These are phyloP conservation scores for Atkinsonella texensis DNA, from an alignment of 2,329 filamentous ascomycete species.

Conservation along the genomic window DNA sequence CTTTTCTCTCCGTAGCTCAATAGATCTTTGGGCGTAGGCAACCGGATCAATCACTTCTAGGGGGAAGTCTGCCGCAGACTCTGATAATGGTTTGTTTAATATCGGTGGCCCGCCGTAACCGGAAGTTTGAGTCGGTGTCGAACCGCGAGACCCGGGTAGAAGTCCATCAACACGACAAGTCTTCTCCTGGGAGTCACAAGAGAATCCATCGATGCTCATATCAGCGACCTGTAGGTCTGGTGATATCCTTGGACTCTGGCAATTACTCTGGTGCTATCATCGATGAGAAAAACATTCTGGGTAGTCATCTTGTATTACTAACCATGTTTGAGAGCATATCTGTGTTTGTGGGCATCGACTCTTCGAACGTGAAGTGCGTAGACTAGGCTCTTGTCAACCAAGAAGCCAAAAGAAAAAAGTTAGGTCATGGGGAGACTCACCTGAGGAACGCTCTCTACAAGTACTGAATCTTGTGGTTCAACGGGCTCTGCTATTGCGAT, in stretches of 20 bases:
- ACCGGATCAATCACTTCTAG: conserved; percentile 2
- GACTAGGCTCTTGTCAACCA: not conserved
- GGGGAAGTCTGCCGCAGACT: not conserved
- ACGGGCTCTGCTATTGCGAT: not conserved
- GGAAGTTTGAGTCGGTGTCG: not conserved
- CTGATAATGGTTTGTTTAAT: conserved; percentile 7
- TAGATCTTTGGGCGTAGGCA: conserved; percentile 4
- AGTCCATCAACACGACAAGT: not conserved
- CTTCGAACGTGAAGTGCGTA: not conserved
- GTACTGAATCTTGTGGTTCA: not conserved
- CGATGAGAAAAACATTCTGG: not conserved
- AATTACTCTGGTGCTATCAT: not conserved
- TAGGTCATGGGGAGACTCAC: not conserved
- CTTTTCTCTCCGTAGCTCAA: conserved; percentile 6
- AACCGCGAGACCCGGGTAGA: not conserved
- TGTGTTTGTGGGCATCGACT: not conserved
- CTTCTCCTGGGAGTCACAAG: not conserved
- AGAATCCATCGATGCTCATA: not conserved
- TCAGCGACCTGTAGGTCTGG: not conserved
- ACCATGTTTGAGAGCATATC: not conserved
- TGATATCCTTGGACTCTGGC: not conserved
- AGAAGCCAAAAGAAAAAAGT: not conserved
- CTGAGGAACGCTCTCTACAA: not conserved
- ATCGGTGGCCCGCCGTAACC: not conserved
- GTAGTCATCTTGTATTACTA: not conserved